Conservation (phyloP, 2,329 filamentous ascomycete genomes). For the Fusarium praegraminearum region DNA sequence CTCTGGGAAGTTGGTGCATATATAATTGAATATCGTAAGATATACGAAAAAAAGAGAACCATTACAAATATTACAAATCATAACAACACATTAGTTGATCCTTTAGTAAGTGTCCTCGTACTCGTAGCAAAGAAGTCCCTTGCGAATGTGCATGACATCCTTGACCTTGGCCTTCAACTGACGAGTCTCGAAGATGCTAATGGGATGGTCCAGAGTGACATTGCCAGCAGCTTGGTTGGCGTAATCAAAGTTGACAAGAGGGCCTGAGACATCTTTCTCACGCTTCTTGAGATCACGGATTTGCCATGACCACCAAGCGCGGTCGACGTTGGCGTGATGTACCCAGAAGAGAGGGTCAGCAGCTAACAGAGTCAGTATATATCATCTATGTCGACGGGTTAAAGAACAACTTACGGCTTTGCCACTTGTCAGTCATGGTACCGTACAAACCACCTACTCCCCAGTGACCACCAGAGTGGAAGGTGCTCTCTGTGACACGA, state of each 20-base stretch:
- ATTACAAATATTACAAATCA: not conserved
- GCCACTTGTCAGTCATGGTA: constrained; percentile 37
- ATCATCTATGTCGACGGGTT: rapidly evolving
- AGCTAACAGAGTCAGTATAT: constrained; percentile 3
- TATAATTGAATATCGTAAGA: not conserved
- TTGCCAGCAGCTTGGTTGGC: constrained; percentile 19
- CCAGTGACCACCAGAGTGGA: constrained; percentile 47
- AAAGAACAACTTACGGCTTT: constrained; percentile 6
- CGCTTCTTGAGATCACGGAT: constrained; percentile 20
- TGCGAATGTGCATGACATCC: constrained; percentile 29
- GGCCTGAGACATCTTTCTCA: constrained; percentile 26
- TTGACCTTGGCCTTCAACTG: constrained; percentile 22
- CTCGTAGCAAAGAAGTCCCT: constrained; percentile 19
- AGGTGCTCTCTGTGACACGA: constrained; percentile 35
- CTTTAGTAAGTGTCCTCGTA: constrained; percentile 23
- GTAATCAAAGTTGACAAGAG: constrained; percentile 32
- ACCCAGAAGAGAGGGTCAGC: constrained; percentile 49
- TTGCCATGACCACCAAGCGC: constrained; percentile 44
- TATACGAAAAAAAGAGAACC: not conserved
- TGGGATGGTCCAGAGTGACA: constrained; percentile 4
- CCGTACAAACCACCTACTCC: constrained; percentile 49
- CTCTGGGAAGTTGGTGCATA: not conserved
- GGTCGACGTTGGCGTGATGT: constrained; percentile 49
- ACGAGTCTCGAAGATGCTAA: constrained; percentile 15
- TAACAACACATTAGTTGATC: rapidly evolving